Evolutionary conservation across 169 alveolate genomes (phyloP).

Genomic region (Sarcocystis neurona): DNA sequence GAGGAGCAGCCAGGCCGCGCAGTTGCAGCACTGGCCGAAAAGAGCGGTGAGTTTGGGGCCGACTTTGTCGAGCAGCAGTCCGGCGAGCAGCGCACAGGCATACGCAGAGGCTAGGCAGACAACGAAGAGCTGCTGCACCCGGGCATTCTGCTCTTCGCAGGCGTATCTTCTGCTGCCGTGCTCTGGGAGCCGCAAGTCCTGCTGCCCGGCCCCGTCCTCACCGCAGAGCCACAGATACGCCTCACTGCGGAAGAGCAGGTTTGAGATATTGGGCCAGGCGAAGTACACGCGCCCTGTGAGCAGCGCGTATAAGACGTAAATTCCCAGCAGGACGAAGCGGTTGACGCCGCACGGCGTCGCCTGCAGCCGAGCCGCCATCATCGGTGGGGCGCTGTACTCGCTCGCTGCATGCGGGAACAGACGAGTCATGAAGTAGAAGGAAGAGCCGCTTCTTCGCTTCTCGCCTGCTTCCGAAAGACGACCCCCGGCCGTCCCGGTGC

Average conservation of each 20-base stretch:
- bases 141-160: slow-evolving; percentile 42
- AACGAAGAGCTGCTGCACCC: slow-evolving; percentile 31
- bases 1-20: slow-evolving; percentile 44
- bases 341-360: slow-evolving; percentile 48
- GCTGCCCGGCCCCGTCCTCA: background rate
- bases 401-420: background rate
- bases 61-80: slow-evolving; percentile 18
- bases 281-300: slow-evolving; percentile 58
- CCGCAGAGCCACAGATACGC: slow-evolving; percentile 54
- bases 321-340: slow-evolving; percentile 11
- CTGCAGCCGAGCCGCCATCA: slow-evolving; percentile 28
- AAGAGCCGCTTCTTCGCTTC: background rate
- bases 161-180: slow-evolving; percentile 19
- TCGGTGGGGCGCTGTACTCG: background rate
- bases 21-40: slow-evolving; percentile 43
- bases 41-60: slow-evolving; percentile 47
- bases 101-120: slow-evolving; percentile 14
- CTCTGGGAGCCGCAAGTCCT: background rate
- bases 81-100: slow-evolving; percentile 28
- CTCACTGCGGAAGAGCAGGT: slow-evolving; percentile 46
- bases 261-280: slow-evolving; percentile 54
- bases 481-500: background rate
- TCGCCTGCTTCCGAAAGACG: background rate
- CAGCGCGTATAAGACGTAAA: slow-evolving; percentile 34
- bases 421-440: background rate